These are phyloP conservation scores for Cryptococcus sp. DNA, from an alignment of 1,284 basidiomycete genomes.

Conservation along the genomic window DNA sequence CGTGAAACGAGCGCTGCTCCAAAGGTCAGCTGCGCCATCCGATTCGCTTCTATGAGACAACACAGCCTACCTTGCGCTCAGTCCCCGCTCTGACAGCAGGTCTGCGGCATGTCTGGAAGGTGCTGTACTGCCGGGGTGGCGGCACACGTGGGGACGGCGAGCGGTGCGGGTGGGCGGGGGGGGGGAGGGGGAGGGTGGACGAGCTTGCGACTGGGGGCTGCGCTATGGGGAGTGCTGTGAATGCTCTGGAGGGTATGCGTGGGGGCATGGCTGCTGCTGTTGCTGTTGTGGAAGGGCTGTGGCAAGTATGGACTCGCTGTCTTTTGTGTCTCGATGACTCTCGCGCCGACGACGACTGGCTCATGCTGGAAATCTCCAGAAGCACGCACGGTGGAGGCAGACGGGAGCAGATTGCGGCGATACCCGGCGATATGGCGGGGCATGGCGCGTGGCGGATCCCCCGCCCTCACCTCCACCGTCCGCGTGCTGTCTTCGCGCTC, in stretches of 20 bases:
- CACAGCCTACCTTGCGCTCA: background rate
- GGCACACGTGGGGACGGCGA: conserved; percentile 6
- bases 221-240: conserved; percentile 27
- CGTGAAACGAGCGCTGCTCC: conserved; percentile 69
- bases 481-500: background rate
- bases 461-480: background rate
- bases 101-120: background rate
- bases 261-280: conserved; percentile 28
- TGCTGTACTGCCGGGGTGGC: conserved; percentile 5
- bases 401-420: conserved; percentile 4
- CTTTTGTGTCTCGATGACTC: too few species aligned
- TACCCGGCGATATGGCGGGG: background rate
- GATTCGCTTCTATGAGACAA: background rate
- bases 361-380: too few species aligned
- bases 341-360: background rate
- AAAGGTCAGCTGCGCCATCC: background rate
- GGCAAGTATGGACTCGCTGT: too few species aligned
- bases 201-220: conserved; percentile 29
- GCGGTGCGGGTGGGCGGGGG: conserved; percentile 7
- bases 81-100: background rate
- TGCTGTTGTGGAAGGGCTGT: background rate
- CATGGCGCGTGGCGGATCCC: too few species aligned
- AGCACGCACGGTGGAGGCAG: conserved; percentile 2
- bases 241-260: conserved; percentile 30
- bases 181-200: conserved; percentile 25